Percentiles rank a stretch among this genome's conserved stretches.
phyloP scores from a whole-genome alignment of 2,329 filamentous ascomycete genomes.

The Aureobasidium mangrovei region DNA sequence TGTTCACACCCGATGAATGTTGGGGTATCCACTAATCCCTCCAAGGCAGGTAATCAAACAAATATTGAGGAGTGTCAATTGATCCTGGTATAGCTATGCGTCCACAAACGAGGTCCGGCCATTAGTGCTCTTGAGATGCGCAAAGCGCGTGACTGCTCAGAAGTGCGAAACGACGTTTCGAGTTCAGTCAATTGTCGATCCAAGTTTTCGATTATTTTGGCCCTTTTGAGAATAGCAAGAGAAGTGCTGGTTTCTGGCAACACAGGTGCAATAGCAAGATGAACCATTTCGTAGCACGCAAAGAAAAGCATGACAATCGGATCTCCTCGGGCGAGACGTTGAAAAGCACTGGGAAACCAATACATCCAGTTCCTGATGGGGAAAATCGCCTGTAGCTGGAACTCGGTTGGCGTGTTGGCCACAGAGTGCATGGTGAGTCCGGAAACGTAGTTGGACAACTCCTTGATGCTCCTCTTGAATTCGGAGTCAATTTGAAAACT shows the following conservation, averaged over 20 bases:
- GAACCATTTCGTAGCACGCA: neutral
- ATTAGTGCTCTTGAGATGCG: neutral
- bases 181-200: neutral
- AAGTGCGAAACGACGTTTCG: neutral
- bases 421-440: neutral
- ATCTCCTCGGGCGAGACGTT: neutral
- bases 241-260: neutral
- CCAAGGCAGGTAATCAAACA: no score
- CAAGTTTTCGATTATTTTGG: neutral
- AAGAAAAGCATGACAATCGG: slow-evolving; percentile 1
- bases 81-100: neutral
- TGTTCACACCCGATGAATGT: no score
- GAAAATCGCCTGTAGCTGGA: neutral
- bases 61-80: no score
- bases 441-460: slow-evolving; percentile 3
- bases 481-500: neutral
- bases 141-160: neutral
- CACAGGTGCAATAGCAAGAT: neutral
- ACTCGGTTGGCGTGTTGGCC: neutral
- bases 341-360: neutral
- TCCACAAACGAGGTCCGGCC: neutral
- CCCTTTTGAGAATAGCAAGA: neutral
- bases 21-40: no score
- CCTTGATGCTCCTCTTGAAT: slow-evolving; percentile 1
- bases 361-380: slow-evolving; percentile 1